These are phyloP conservation scores for Hanseniaspora lindneri DNA, from an alignment of 805 yeast species.

Conservation along the genomic window DNA sequence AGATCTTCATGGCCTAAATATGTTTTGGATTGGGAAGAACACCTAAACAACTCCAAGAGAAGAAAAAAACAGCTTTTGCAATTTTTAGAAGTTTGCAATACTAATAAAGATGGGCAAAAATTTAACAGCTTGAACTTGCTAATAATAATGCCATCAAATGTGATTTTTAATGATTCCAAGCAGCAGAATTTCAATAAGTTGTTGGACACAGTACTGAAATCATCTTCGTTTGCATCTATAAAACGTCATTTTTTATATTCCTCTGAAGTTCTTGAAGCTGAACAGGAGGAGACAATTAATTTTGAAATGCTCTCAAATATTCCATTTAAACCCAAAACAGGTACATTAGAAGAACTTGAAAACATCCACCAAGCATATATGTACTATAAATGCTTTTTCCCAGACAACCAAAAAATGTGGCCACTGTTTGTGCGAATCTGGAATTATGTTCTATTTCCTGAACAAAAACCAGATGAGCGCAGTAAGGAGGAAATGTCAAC, in stretches of 20 bases:
- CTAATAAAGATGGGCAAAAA: neutral
- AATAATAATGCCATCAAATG: neutral
- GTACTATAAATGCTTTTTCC: neutral
- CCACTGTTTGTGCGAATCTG: neutral
- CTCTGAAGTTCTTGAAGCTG: neutral
- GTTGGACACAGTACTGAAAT: neutral
- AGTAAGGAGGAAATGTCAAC: neutral
- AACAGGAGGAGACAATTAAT: too few relatives aligned
- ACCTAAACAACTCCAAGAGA: neutral
- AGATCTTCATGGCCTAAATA: neutral
- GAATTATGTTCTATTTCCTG: neutral
- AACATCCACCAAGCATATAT: neutral
- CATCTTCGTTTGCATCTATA: neutral
- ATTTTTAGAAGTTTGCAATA: neutral
- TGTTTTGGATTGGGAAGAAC: neutral
- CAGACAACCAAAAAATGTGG: neutral
- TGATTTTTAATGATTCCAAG: neutral
- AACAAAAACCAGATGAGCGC: neutral
- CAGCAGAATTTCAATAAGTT: neutral
- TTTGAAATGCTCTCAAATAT: too few relatives aligned
- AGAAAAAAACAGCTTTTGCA: neutral
- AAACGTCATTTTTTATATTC: neutral
- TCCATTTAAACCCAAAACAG: neutral
- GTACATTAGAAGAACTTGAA: neutral
- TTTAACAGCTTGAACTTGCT: neutral